Base-by-base conservation (phyloP, 257 asterid genomes). In the Ajuga chamaepitys region DNA sequence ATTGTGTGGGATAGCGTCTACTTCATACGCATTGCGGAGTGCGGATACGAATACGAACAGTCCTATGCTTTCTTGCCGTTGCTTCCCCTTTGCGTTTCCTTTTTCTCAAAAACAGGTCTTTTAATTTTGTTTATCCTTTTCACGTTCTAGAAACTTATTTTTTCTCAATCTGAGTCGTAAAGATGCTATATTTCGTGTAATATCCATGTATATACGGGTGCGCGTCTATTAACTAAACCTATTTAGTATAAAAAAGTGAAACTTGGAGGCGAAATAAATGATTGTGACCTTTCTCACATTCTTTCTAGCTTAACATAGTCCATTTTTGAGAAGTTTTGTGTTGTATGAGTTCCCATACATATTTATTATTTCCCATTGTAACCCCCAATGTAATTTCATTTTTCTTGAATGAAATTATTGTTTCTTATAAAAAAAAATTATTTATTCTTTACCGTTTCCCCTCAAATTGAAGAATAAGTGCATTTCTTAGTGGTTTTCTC, bases 1-100 rank as follows among this genome's bases (percentile, higher is more conserved):
- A 77, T 93, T 26, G 99, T 89, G 18, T 93, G 99, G 99, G 99
- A 93, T 68, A 70, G 96, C 35, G 97, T 89, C 47, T 87, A 89
- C 81, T 93, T 86, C 64, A 73, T 75, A 17, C 96, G 97, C 62
- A 83, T 86, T 8, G 95, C 95, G 0, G 81, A 88, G 77, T 93
- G 99, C 54, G 96, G 97, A 47, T 93, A 93, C 61, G 99, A 93
- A 57, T 93, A 93, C 67, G 99, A 93, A 58, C 99, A 93, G 77
- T 53, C 84, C 71, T 93, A 93, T 28, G 99, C 99, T 1, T 89
- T 89, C 73, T 77, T 86, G 76, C 99, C 99, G 20, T 67, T 93
- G 82, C 94, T 93, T n/a, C 97, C 99, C 52, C 71, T 89, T 70
- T 86, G 80, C 84, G 74, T 85, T 22, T 83, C 87, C 2, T 6